Base-by-base conservation (phyloP, 2,329 filamentous ascomycete genomes). In the Lasiodiplodia theobromae region DNA sequence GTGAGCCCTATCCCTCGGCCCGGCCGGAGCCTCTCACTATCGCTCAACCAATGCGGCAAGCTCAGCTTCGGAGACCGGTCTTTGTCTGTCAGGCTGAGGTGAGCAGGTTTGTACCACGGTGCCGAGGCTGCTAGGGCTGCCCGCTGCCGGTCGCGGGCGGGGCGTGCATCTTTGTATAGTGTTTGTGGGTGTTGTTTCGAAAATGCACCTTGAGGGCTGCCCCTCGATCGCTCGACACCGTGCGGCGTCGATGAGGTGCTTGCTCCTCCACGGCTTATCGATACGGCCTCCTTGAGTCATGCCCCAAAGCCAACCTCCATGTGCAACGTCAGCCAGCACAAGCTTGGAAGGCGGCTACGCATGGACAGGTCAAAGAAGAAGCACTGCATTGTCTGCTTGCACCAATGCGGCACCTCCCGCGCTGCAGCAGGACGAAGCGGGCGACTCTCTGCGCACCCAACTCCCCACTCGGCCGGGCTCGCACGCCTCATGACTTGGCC, bases 401-500 rank as follows among this genome's bases (percentile, higher is more conserved):
- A 49, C 52, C 38, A 8, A 57, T 57, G 23, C 52, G 52, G 64
- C 44, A 47, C n/a, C 18, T n/a, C 40, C 18, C 44, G 44, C 18
- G 44, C 44, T 47, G 44, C 44, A 21, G 44, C 44, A 21, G 44
- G 44, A 47, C 44, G 44, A 47, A 47, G 44, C 44, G 44, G 44
- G 44, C 44, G 31, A 21, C 44, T n/a, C 44, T 47, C 44, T 47
- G 44, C 44, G n/a, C 44, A 47, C 44, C 44, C 44, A 21, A 11
- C 44, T 47, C 44, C 64, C 53, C 44, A 52, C 44, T 28, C 31
- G 31, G 38, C 28, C 60, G 25, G 58, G 58, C 58, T 63, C 58
- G 58, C 58, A 16, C 52, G 37, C 53, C 65, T 67, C 65, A 67
- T 67, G 65, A 67, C 65, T 58, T 67, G 65, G 52, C 64, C 64